phyloP scores from a whole-genome alignment of 2,329 filamentous ascomycete species.

The Arthroderma uncinatum region DNA sequence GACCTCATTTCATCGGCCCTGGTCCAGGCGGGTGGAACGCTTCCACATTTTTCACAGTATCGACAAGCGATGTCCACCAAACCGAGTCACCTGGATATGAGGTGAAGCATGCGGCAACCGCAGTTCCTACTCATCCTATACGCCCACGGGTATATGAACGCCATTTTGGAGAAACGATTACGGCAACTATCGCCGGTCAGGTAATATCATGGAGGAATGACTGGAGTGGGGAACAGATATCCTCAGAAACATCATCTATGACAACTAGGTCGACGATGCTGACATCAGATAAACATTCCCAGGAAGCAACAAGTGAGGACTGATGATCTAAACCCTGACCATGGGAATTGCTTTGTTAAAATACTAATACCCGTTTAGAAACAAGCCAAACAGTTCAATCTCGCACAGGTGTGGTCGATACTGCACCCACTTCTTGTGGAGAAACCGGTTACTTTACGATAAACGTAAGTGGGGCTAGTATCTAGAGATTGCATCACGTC shows the following conservation, averaged over 20 bases:
- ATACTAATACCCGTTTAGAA: background rate
- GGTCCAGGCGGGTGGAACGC: background rate
- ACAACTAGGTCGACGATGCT: background rate
- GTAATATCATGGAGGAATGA: constrained; percentile 10
- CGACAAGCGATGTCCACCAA: background rate
- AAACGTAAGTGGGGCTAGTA: constrained; percentile 7
- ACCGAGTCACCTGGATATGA: background rate
- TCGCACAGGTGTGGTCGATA: background rate
- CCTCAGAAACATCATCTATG: background rate
- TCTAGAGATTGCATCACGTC: background rate
- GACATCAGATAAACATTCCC: background rate
- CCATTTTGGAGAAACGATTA: constrained; percentile 7
- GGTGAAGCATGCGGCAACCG: background rate
- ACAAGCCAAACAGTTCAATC: background rate
- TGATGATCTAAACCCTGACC: background rate
- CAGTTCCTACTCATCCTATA: background rate
- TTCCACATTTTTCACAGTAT: background rate
- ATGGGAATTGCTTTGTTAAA: background rate
- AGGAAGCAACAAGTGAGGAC: background rate
- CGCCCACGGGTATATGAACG: background rate
- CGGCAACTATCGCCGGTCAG: constrained; percentile 7
- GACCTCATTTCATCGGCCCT: background rate
- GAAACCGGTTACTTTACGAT: constrained; percentile 15
- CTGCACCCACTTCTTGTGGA: constrained; percentile 12
- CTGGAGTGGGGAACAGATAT: background rate